phyloP scores from a whole-genome alignment of 2,329 filamentous ascomycete genomes.

The Biscogniauxia sp. region DNA sequence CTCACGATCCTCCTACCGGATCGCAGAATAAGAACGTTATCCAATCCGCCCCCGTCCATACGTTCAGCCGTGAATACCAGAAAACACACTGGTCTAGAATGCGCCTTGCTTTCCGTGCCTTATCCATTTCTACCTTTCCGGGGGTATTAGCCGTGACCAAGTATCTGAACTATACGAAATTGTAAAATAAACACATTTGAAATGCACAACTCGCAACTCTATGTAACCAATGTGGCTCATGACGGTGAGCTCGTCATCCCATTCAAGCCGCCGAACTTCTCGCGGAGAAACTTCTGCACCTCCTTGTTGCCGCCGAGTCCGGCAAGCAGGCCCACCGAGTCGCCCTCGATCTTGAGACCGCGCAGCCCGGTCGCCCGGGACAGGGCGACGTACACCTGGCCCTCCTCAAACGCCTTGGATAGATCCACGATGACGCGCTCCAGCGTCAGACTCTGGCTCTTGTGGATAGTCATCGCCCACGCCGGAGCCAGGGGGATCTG shows the following conservation, averaged over 20 bases:
- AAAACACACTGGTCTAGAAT: background rate
- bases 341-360: constrained; percentile 44
- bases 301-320: constrained; percentile 33
- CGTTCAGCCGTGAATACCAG: background rate
- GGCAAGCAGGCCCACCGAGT: constrained; percentile 24
- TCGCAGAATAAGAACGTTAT: no score
- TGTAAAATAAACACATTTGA: background rate
- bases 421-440: constrained; percentile 57
- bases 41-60: background rate
- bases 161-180: background rate
- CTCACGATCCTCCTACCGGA: no score
- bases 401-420: constrained; percentile 49
- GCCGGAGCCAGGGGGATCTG: constrained; percentile 59
- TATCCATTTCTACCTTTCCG: background rate
- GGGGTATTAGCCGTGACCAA: no score
- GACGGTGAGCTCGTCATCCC: background rate
- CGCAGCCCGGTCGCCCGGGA: constrained; percentile 51
- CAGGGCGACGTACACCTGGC: constrained; percentile 63
- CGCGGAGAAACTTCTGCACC: constrained; percentile 34
- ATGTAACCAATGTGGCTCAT: background rate
- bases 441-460: constrained; percentile 61
- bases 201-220: background rate
- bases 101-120: background rate
- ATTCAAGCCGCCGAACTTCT: constrained; percentile 33
- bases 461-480: constrained; percentile 65